Evolutionary conservation across 2,329 filamentous ascomycete genomes (phyloP), one percentile per base, ranked within the genome.

Genomic region (Colletotrichum sp.): DNA sequence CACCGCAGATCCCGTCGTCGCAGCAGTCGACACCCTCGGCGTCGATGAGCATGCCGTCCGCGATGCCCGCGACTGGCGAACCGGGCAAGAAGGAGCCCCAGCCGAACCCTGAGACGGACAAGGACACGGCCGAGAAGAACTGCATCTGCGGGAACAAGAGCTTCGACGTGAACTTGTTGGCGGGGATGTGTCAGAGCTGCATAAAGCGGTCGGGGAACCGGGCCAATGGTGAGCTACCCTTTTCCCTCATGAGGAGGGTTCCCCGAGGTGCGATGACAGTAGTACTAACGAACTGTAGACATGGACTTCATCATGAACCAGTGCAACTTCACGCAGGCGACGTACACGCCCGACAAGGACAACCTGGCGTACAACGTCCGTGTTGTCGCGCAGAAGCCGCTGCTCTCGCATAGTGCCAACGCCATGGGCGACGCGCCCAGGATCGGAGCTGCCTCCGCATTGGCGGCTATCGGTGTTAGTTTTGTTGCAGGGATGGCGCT

Each of bases 121-220:
- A 76, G 32, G 78, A 79, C 36, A 77, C 79, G 18, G 80, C 80
- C 2, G 85, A 87, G 71, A 78, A 80, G 67, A 76, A 80, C 16
- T 87, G 85, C 67, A 83, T 86, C 6, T 87, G 85, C 66, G 66
- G 76, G 9, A 86, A 87, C 67, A 77, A 79, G 69, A 87, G 85
- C 77, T 87, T 87, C 67, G 80, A 87, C 61, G 85, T 87, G 15
- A 79, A 82, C 39, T 76, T 79, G 48, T 77, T 87, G n/a, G 82
- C 84, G 8, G 84, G 80, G 2, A 77, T 86, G 10, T 87, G 85
- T 55, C 80, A 85, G 22, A 84, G 84, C 68, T 87, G 85, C 73
- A 84, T 87, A 43, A 70, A 78, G 7, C 77, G 82, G 73, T 79
- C 81, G 22, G 82, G 81, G 1, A 75, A 84, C 71, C 70, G 77